Evolutionary conservation across 2,329 filamentous ascomycete genomes (phyloP).

Genomic region (Cordyceps javanica): DNA sequence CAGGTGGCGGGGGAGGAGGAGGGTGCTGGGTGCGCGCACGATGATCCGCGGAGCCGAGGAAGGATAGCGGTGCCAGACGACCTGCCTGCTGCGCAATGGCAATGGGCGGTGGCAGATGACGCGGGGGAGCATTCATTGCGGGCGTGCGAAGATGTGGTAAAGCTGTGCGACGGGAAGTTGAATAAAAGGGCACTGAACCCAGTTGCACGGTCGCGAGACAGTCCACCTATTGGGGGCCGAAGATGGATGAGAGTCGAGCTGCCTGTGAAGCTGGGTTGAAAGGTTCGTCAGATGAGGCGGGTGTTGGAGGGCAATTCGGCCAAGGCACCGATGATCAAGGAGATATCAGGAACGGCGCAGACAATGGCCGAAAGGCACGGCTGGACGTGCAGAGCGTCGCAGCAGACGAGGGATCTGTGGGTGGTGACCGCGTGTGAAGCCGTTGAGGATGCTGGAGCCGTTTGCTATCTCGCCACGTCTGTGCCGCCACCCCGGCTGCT

Average conservation of each 20-base stretch:
- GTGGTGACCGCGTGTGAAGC: not conserved
- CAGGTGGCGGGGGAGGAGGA: slow-evolving; percentile 4
- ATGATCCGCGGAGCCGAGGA: slow-evolving; percentile 6
- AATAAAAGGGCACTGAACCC: not conserved
- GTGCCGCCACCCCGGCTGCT: slow-evolving; percentile 1
- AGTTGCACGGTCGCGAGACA: slow-evolving; percentile 4
- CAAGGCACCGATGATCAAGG: not conserved
- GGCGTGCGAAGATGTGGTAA: not conserved
- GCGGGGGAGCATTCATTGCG: slow-evolving; percentile 9
- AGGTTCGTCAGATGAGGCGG: not conserved
- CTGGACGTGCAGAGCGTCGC: not conserved
- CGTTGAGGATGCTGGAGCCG: slow-evolving; percentile 5
- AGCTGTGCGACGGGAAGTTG: not conserved
- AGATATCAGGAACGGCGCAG: no score
- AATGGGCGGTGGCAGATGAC: slow-evolving; percentile 12
- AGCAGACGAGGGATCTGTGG: not conserved
- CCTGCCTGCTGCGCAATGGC: slow-evolving; percentile 11
- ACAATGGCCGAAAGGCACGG: not conserved
- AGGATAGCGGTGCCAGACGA: slow-evolving; percentile 10
- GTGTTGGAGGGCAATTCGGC: not conserved
- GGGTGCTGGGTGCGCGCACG: not conserved
- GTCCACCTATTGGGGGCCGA: slow-evolving; percentile 8
- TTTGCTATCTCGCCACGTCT: not conserved
- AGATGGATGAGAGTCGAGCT: not conserved
- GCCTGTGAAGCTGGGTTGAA: not conserved